Conservation (phyloP, 352 stramenopile species). For the Pythium diclinum region DNA sequence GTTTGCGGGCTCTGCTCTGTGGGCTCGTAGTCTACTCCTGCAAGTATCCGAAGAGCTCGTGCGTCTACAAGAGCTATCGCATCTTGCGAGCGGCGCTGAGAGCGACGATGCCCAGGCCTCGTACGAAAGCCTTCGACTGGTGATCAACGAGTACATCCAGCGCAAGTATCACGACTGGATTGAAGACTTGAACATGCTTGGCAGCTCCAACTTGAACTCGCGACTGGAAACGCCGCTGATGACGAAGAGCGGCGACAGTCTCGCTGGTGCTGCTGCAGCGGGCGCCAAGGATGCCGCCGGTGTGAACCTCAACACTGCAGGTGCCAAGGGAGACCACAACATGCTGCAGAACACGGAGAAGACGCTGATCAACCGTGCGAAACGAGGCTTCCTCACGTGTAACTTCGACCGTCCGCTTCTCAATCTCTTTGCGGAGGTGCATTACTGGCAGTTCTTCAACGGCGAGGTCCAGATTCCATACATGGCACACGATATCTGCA, state of each 20-base stretch:
- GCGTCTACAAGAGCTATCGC: constrained; percentile 64
- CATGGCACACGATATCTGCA: constrained; percentile 94
- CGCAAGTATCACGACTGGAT: constrained; percentile 91
- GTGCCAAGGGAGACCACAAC: constrained; percentile 45
- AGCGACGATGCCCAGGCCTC: constrained; percentile 73
- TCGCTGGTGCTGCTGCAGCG: constrained; percentile 25
- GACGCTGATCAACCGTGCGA: constrained; percentile 70
- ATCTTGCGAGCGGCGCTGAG: constrained; percentile 68
- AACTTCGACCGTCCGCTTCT: constrained; percentile 94
- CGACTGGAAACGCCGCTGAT: constrained; percentile 85
- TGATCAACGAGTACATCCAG: constrained; percentile 90
- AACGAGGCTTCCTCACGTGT: constrained; percentile 88
- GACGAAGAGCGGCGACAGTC: constrained; percentile 56
- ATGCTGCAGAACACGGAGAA: constrained; percentile 77
- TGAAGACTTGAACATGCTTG: constrained; percentile 78
- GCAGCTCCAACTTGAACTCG: constrained; percentile 74
- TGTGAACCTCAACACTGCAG: constrained; percentile 37
- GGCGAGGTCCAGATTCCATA: constrained; percentile 94
- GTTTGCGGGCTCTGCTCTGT: constrained; percentile 91
- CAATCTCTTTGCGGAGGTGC: constrained; percentile 91
- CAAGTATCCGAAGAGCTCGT: constrained; percentile 72
- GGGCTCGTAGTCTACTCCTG: constrained; percentile 87
- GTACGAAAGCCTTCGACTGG: constrained; percentile 72
- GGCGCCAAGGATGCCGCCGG: not conserved
- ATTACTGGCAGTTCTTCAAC: constrained; percentile 90